Conservation (phyloP, 176 grass and related monocot genomes). For the Alloteropsis semialata region DNA sequence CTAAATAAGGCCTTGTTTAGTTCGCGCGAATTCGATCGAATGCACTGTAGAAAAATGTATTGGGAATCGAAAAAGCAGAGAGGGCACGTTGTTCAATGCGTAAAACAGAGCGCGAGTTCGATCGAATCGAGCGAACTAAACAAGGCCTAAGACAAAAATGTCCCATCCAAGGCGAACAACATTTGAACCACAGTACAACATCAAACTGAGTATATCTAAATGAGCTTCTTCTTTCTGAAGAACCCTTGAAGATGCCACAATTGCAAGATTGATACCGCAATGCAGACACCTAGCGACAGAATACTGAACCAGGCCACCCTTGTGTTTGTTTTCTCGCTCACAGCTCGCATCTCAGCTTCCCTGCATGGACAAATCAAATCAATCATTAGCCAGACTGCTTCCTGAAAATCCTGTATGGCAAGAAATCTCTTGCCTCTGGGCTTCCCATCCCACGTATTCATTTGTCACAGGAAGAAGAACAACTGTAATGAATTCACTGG, state of each 20-base stretch:
- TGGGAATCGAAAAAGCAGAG: too few species aligned
- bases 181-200: constrained; percentile 7
- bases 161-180: not conserved
- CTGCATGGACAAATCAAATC: constrained; percentile 45
- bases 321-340: constrained; percentile 77
- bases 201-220: constrained; percentile 35
- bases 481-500: not conserved
- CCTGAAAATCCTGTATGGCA: not conserved
- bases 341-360: constrained; percentile 78
- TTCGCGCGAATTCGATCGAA: too few species aligned
- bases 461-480: not conserved
- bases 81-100: too few species aligned
- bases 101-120: too few species aligned
- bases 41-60: too few species aligned
- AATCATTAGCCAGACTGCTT: not conserved
- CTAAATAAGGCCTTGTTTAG: too few species aligned
- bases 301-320: constrained; percentile 87
- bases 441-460: not conserved
- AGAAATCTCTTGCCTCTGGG: not conserved
- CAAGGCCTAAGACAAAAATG: constrained; percentile 13
- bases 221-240: constrained; percentile 93
- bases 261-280: constrained; percentile 67
- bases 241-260: constrained; percentile 77
- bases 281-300: constrained; percentile 72
- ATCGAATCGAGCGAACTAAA: too few species aligned